These are phyloP conservation scores for Septoria linicola DNA, from an alignment of 2,329 filamentous ascomycete species.

Conservation along the genomic window DNA sequence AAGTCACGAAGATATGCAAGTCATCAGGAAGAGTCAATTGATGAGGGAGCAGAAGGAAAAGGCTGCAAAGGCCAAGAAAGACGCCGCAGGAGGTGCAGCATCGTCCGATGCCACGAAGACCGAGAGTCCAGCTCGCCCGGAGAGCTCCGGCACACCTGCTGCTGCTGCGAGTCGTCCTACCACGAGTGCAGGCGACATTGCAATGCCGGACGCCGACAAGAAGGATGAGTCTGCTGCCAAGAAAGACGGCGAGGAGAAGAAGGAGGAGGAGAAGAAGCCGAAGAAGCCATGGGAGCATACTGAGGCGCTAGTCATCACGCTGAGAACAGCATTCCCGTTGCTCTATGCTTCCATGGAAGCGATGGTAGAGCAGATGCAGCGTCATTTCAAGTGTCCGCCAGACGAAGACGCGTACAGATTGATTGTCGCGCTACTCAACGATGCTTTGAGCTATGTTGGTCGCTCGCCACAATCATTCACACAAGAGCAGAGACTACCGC, in stretches of 20 bases:
- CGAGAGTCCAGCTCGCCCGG: conserved; percentile 36
- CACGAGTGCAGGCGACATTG: conserved; percentile 46
- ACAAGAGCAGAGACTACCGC: conserved; percentile 84
- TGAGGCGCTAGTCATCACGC: conserved; percentile 89
- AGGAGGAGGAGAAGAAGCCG: conserved; percentile 47
- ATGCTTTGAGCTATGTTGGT: conserved; percentile 88
- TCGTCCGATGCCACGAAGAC: conserved; percentile 30
- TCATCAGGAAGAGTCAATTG: conserved; percentile 79
- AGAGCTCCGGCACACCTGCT: conserved; percentile 36
- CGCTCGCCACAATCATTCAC: conserved; percentile 83
- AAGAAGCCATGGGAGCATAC: conserved; percentile 95
- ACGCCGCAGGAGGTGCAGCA: conserved; percentile 47
- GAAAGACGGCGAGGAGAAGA: conserved; percentile 40
- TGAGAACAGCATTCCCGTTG: conserved; percentile 95
- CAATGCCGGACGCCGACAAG: conserved; percentile 32
- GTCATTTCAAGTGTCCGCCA: conserved; percentile 97
- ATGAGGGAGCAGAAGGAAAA: conserved; percentile 57
- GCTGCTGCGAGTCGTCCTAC: conserved; percentile 37
- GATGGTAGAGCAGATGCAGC: conserved; percentile 98
- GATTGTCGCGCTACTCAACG: conserved; percentile 95
- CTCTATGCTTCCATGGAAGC: conserved; percentile 98
- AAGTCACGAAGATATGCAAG: conserved; percentile 87
- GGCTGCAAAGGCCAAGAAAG: conserved; percentile 56
- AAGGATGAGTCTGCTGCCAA: conserved; percentile 42
- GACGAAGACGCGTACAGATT: conserved; percentile 97